Conservation (phyloP, 345 rosid species). For the Eucalyptus sp. region DNA sequence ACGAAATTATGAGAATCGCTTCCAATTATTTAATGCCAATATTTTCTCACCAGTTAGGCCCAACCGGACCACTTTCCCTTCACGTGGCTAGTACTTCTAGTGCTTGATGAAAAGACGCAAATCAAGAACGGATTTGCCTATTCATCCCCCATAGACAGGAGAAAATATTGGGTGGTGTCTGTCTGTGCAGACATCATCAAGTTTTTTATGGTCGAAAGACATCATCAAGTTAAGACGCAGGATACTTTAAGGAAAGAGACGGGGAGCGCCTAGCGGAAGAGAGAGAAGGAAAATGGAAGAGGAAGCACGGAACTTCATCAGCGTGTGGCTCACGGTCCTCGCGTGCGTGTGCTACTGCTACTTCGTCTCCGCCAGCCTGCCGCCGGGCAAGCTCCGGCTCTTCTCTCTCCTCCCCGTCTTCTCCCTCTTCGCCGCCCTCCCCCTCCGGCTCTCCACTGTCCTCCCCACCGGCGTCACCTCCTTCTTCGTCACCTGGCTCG, state of each 20-base stretch:
- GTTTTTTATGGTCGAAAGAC: not conserved
- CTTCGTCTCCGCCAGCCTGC: constrained; percentile 10
- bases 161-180: too few relatives aligned
- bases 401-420: constrained; percentile 24
- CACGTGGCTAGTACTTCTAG: not conserved
- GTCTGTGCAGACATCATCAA: not conserved
- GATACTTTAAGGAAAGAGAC: not conserved
- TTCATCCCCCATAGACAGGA: not conserved
- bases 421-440: constrained; percentile 24
- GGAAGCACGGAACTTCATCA: constrained; percentile 2
- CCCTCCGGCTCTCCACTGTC: constrained; percentile 5
- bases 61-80: not conserved
- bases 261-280: not conserved
- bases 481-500: constrained; percentile 25
- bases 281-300: not conserved
- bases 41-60: not conserved
- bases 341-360: constrained; percentile 12
- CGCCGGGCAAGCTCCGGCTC: constrained; percentile 11
- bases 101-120: not conserved
- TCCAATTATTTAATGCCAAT: not conserved
- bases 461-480: constrained; percentile 8
- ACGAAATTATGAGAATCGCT: not conserved
- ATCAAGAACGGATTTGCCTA: not conserved
- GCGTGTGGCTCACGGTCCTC: constrained; percentile 11
- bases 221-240: not conserved